These are phyloP conservation scores for Hypoxylon sp. DNA, from an alignment of 2,329 filamentous ascomycete genomes.

Conservation along the genomic window DNA sequence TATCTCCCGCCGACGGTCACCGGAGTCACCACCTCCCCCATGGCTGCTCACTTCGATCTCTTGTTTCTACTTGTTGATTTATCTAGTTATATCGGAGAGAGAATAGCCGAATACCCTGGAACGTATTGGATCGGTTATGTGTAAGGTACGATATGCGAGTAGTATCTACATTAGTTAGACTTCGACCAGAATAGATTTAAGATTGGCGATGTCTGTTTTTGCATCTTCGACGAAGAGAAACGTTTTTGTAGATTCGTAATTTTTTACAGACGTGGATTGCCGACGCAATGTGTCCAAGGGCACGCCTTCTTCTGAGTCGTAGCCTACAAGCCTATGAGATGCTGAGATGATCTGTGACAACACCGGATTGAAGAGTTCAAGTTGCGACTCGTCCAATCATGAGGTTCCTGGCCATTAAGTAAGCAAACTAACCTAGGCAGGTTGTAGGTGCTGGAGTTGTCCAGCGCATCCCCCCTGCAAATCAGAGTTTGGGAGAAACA, in stretches of 20 bases:
- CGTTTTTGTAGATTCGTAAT: not conserved
- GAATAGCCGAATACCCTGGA: not conserved
- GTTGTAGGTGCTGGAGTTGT: not conserved
- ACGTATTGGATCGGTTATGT: not conserved
- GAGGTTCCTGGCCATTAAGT: constrained; percentile 5
- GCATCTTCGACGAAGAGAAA: not conserved
- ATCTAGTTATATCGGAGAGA: not conserved
- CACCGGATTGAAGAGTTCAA: constrained; percentile 5
- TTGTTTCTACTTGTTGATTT: not conserved
- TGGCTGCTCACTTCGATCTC: constrained; percentile 14
- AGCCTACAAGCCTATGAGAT: constrained; percentile 11
- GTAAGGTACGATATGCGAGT: not conserved
- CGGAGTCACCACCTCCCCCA: constrained; percentile 31
- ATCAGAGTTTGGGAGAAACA: not conserved
- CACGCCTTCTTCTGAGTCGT: constrained; percentile 20
- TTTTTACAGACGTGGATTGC: not conserved
- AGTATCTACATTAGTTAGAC: not conserved
- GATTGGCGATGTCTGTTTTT: not conserved
- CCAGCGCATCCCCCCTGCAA: not conserved
- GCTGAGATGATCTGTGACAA: constrained; percentile 17
- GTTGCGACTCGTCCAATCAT: constrained; percentile 10
- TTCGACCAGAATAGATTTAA: not conserved
- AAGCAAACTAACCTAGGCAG: not conserved
- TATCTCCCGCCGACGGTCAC: constrained; percentile 41
- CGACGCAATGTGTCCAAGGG: constrained; percentile 19